Evolutionary conservation across 257 asterid genomes (phyloP), one percentile per base, ranked within the genome.

Genomic region (Craterostigma plantagineum): DNA sequence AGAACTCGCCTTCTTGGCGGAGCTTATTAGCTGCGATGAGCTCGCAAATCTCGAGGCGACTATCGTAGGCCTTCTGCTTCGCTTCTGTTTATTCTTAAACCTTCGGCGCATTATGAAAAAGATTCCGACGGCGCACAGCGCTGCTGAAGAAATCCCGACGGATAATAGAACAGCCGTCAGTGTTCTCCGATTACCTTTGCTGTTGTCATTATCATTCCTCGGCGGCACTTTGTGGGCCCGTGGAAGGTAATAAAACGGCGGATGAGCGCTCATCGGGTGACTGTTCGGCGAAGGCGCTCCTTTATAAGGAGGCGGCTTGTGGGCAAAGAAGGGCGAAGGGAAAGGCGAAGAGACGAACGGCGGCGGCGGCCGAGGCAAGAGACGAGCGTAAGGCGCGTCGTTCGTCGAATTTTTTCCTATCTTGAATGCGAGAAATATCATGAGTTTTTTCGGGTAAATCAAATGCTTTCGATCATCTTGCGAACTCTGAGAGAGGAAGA

Each of bases 1-100:
- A n/a, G n/a, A n/a, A n/a, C n/a, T 77, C 46, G 75, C 86, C 79
- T 81, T 81, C 23, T 71, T 81, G 18, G 57, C 91, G n/a, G n/a
- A n/a, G n/a, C n/a, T n/a, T 34, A n/a, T 56, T 23, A 23, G 30
- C 30, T 70, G 77, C 0, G 75, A n/a, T n/a, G n/a, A 54, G 46
- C 39, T 52, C 35, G 42, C 16, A 16, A 59, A 76, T 73, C 56
- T 73, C 8, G 95, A 61, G 14, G 59, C 41, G 61, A 45, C 45
- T 46, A 9, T 58, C 48, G 70, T 68, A 10, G 65, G 44, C 44
- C 30, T 23, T 23, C 61, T 39, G 34, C 62, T 74, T 54, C 60
- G 65, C 64, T 56, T 73, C 60, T 43, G 70, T 33, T 65, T 72
- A 59, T n/a, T n/a, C n/a, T 53, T 66, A 16, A 72, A 50, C 40